Base-by-base conservation (phyloP, 2,329 filamentous ascomycete genomes). In the Ophioceras dolichostomum region DNA sequence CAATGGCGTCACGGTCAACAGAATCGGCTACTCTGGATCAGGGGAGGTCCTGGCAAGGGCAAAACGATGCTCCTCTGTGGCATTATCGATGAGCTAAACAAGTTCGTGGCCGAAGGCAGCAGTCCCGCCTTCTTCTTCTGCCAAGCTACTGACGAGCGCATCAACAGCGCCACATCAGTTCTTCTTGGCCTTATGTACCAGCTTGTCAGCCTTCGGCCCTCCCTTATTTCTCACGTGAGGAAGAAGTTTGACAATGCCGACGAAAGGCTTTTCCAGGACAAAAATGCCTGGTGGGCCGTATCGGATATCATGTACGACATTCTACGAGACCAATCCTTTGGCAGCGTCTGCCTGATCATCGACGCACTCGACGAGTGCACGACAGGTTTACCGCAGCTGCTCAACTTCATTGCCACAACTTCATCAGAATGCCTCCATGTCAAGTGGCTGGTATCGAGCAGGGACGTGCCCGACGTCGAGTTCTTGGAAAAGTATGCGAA, bases 31-130 rank as follows among this genome's bases (percentile, higher is more conserved):
- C 52, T 65, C 3, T 62, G 58, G 61, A 49, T 62, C 14, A 56
- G 45, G 16, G 58, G 57, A 0, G 53, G 55, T 31, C 51, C 60
- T 0, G 61, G 62, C 3, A 65, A 60, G 26, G 62, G 61, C 3
- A 67, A 65, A 44, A 65, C 60, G 0, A 65, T 65, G 57, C 43
- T 64, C 0, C 36, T 65, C 0, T 58, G 53, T 21, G 68, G 72
- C 31, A 62, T 59, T 2, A 72, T 68, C 45, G 71, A 71, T 35
- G 71, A 74, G 41, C 64, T 60, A 34, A 67, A 69, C 6, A 36
- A 41, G 5, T 39, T 45, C 1, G 41, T 42, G 10, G 14, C 17
- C 20, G 12, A n/a, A 17, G 12, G 9, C 14, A 13, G 18, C n/a
- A 2, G 5, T 7, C 16, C 47, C 9, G 41, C 39, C 18, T 59